Conservation (phyloP, 257 asterid species). For the Rehmannia glutinosa region DNA sequence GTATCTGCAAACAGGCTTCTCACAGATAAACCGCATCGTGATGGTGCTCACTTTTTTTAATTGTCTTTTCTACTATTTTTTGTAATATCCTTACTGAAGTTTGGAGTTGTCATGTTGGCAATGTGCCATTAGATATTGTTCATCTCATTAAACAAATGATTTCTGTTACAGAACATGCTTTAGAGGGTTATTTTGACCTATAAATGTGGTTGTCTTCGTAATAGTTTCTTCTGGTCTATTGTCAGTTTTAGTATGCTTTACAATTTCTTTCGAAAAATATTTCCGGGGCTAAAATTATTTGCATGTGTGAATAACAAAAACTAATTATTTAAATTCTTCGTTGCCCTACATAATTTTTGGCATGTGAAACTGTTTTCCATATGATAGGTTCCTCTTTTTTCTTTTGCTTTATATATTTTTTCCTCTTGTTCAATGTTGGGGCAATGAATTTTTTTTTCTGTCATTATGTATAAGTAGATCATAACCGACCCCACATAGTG, state of each 20-base stretch:
- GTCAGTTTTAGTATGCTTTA: not conserved
- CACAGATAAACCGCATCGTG: slow-evolving; percentile 69
- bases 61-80: not conserved
- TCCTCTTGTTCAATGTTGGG: slow-evolving; percentile 1
- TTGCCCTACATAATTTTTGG: not conserved
- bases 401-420: not conserved
- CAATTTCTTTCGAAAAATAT: not conserved
- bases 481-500: no score
- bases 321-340: not conserved
- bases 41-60: slow-evolving; percentile 41
- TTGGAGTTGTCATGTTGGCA: not conserved
- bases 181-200: not conserved
- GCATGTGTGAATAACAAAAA: not conserved
- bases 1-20: slow-evolving; percentile 63
- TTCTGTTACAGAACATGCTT: not conserved
- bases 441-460: not conserved
- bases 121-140: not conserved
- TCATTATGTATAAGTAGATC: not conserved
- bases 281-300: not conserved
- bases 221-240: not conserved
- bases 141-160: not conserved
- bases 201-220: not conserved
- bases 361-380: not conserved
- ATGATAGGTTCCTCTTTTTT: not conserved
- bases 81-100: not conserved